Conservation (phyloP, 352 stramenopile species). For the Plasmopara halstedii region DNA sequence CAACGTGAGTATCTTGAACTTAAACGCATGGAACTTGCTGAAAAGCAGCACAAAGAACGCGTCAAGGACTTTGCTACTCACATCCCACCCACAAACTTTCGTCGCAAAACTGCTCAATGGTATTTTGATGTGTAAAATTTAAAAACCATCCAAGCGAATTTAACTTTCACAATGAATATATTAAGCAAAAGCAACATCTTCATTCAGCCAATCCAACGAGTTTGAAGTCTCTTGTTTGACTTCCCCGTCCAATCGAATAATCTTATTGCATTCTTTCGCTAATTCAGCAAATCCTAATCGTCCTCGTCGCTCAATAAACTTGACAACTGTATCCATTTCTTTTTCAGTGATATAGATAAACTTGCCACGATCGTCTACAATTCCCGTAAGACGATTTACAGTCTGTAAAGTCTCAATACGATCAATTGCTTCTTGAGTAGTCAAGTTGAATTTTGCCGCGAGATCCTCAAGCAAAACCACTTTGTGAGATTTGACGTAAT, state of each 20-base stretch:
- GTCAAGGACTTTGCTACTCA: slow-evolving; percentile 46
- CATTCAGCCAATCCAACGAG: slow-evolving; percentile 35
- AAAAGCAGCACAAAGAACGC: slow-evolving; percentile 72
- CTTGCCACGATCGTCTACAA: slow-evolving; percentile 73
- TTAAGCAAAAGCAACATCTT: slow-evolving; percentile 1
- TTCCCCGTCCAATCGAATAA: slow-evolving; percentile 55
- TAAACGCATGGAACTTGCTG: slow-evolving; percentile 65
- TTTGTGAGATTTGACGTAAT: slow-evolving; percentile 70
- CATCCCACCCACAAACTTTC: slow-evolving; percentile 44
- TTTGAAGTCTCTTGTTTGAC: slow-evolving; percentile 26
- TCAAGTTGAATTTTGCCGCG: slow-evolving; percentile 50
- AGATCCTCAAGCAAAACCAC: slow-evolving; percentile 73
- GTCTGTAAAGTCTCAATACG: slow-evolving; percentile 49
- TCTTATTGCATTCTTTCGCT: slow-evolving; percentile 71
- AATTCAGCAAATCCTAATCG: slow-evolving; percentile 55
- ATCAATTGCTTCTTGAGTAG: slow-evolving; percentile 60
- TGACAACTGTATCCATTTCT: slow-evolving; percentile 68
- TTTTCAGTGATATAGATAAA: slow-evolving; percentile 78
- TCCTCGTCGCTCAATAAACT: slow-evolving; percentile 60
- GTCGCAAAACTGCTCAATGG: slow-evolving; percentile 71
- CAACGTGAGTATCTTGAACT: slow-evolving; percentile 67
- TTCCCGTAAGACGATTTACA: slow-evolving; percentile 51
- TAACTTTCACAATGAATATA: too few relatives aligned
- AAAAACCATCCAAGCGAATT: too few relatives aligned
- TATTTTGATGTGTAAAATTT: slow-evolving; percentile 66